Percentiles rank a stretch among this genome's conserved stretches.
phyloP scores from a whole-genome alignment of 768 basidiomycete species.

The Sutorius australiensis region DNA sequence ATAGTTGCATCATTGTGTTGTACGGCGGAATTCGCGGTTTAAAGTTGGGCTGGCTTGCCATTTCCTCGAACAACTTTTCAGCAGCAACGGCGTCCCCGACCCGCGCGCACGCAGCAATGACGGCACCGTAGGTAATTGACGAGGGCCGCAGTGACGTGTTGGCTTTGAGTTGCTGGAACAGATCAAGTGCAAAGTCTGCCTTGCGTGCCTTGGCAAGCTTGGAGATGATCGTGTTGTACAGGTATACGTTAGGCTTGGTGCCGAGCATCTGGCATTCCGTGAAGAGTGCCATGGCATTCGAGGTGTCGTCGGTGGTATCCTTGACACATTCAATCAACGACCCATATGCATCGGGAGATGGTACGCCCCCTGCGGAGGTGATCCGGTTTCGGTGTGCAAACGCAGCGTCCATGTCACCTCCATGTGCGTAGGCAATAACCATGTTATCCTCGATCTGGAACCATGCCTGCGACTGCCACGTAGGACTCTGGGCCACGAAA shows the following conservation, averaged over 20 bases:
- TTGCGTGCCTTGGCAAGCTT: slow-evolving; percentile 93
- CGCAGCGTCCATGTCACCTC: slow-evolving; percentile 74
- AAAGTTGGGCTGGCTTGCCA: slow-evolving; percentile 70
- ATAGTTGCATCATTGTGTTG: slow-evolving; percentile 99
- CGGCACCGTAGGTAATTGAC: slow-evolving; percentile 91
- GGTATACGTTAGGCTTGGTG: slow-evolving; percentile 76
- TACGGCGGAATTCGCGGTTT: slow-evolving; percentile 89
- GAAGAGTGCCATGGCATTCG: slow-evolving; percentile 81
- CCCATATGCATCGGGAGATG: slow-evolving; percentile 88
- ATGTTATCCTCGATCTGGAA: slow-evolving; percentile 80
- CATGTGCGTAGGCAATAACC: slow-evolving; percentile 81
- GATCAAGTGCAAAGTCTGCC: slow-evolving; percentile 80
- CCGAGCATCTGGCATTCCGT: slow-evolving; percentile 67
- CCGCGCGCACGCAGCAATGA: slow-evolving; percentile 90
- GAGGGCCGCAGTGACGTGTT: slow-evolving; percentile 53
- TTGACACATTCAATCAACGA: slow-evolving; percentile 82
- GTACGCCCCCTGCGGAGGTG: slow-evolving; percentile 69
- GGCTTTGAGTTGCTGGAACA: slow-evolving; percentile 86
- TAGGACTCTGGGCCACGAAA: slow-evolving; percentile 36
- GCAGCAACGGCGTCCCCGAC: slow-evolving; percentile 86
- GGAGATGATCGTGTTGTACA: slow-evolving; percentile 97
- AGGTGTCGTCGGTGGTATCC: slow-evolving; percentile 94
- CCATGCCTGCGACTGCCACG: slow-evolving; percentile 61
- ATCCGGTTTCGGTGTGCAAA: slow-evolving; percentile 78
- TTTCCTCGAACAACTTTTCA: slow-evolving; percentile 80